Evolutionary conservation across 768 basidiomycete species (phyloP).

Genomic region (Kwoniella sp.): DNA sequence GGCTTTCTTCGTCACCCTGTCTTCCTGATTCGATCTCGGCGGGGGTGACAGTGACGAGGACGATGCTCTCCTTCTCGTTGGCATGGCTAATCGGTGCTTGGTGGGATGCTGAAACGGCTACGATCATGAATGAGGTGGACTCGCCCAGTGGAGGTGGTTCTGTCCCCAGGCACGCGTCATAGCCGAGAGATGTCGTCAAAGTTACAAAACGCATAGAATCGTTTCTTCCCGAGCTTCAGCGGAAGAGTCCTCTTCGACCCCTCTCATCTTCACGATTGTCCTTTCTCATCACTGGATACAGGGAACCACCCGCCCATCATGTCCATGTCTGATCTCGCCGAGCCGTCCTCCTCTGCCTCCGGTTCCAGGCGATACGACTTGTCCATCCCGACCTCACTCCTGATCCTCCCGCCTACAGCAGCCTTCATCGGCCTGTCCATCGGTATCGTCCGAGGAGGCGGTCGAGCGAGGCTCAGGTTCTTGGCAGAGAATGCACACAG

Average conservation of each 20-base stretch:
- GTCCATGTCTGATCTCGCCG: conserved; percentile 14
- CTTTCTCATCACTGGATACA: too few species aligned
- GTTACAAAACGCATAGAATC: too few species aligned
- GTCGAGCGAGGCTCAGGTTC: conserved; percentile 42
- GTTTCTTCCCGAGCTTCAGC: too few species aligned
- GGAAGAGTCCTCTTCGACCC: too few species aligned
- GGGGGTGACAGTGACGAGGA: conserved; percentile 3
- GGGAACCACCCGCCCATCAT: background rate
- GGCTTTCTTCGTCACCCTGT: background rate
- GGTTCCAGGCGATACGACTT: conserved; percentile 12
- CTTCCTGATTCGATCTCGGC: background rate
- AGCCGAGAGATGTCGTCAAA: too few species aligned
- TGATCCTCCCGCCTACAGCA: conserved; percentile 42
- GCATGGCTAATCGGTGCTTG: conserved; percentile 1
- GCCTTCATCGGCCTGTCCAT: conserved; percentile 40
- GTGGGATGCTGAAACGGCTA: too few species aligned
- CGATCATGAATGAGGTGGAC: too few species aligned
- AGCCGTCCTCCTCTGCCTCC: conserved; percentile 4
- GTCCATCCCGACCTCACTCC: conserved; percentile 33
- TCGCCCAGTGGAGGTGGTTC: conserved; percentile 2
- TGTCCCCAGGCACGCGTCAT: conserved; percentile 11
- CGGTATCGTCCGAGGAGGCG: conserved; percentile 43
- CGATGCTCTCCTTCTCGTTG: background rate
- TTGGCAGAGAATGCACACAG: conserved; percentile 50
- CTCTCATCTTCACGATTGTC: too few species aligned